Evolutionary conservation across 1,284 basidiomycete genomes (phyloP).

Genomic region (Microbotryomycetes sp.): DNA sequence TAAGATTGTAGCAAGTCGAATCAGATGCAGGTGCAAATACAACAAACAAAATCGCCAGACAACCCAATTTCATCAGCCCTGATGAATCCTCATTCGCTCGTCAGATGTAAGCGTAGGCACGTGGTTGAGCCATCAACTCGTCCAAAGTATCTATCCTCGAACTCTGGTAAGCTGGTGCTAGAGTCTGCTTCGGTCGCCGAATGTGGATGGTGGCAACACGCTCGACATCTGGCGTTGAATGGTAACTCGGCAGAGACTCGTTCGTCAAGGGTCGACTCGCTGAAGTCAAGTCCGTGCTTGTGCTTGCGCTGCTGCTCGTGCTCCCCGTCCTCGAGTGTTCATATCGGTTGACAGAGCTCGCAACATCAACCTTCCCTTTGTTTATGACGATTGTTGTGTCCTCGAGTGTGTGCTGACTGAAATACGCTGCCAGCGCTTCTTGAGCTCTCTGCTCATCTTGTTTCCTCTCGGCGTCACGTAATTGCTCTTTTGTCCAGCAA

Average conservation of each 20-base stretch:
- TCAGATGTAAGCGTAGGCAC: constrained; percentile 28
- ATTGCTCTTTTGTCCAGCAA: constrained; percentile 2
- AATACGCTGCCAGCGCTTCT: constrained; percentile 1
- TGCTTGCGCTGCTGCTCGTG: background rate
- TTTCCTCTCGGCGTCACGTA: constrained; percentile 8
- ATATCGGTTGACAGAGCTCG: background rate
- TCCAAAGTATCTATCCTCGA: background rate
- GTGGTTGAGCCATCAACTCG: constrained; percentile 4
- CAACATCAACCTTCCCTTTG: background rate
- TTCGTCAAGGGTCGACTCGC: constrained; percentile 27
- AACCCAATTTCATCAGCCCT: too few relatives aligned
- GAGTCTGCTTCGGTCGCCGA: background rate
- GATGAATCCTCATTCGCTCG: too few relatives aligned
- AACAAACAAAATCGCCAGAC: too few relatives aligned
- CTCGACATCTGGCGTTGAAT: constrained; percentile 1
- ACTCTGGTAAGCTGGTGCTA: background rate
- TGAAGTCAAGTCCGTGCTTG: background rate
- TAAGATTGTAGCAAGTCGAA: too few relatives aligned
- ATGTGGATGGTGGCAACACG: background rate
- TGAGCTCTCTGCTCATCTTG: constrained; percentile 19
- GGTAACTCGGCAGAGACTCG: constrained; percentile 22
- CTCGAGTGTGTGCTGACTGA: background rate
- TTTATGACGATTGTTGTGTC: background rate
- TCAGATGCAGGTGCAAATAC: too few relatives aligned
- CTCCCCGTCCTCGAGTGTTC: background rate